A percentile compares a stretch with the other conserved stretches of the same genome.
These are phyloP conservation scores for Podospora didyma DNA, from an alignment of 495 filamentous ascomycete genomes.

Conservation along the genomic window DNA sequence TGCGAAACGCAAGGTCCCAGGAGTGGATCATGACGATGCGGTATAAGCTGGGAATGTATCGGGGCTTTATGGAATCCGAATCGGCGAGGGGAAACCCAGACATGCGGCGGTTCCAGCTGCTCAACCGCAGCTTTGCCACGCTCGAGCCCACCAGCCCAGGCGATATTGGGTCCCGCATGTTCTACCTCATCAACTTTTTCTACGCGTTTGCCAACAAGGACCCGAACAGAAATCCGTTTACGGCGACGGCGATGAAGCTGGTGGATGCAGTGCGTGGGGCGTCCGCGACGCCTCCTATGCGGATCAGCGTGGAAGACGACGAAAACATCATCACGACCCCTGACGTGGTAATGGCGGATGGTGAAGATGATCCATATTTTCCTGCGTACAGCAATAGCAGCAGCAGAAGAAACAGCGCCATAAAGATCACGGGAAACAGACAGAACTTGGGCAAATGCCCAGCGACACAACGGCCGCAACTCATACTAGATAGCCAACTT, in stretches of 20 bases:
- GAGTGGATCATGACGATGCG: conserved; percentile 21
- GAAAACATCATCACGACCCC: no score
- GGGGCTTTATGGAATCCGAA: neutral
- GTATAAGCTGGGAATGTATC: conserved; percentile 16
- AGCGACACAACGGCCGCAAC: neutral
- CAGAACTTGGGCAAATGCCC: no score
- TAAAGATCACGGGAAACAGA: no score
- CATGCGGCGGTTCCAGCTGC: conserved; percentile 1
- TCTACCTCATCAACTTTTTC: conserved; percentile 18
- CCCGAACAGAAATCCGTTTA: conserved; percentile 5
- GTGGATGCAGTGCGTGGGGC: neutral
- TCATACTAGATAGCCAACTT: neutral
- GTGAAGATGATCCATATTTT: no score
- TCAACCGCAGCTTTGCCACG: conserved; percentile 18
- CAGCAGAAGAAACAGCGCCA: neutral
- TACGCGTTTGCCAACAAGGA: conserved; percentile 3
- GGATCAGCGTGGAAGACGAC: neutral
- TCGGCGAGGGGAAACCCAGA: neutral
- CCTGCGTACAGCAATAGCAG: no score
- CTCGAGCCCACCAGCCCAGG: conserved; percentile 13
- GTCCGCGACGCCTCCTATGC: neutral
- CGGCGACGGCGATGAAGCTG: conserved; percentile 6
- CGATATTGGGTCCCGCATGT: conserved; percentile 13
- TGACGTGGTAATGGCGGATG: no score
- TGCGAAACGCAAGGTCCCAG: conserved; percentile 10